Conservation (phyloP, 805 yeast species). For the Metschnikowia kofuensis region DNA sequence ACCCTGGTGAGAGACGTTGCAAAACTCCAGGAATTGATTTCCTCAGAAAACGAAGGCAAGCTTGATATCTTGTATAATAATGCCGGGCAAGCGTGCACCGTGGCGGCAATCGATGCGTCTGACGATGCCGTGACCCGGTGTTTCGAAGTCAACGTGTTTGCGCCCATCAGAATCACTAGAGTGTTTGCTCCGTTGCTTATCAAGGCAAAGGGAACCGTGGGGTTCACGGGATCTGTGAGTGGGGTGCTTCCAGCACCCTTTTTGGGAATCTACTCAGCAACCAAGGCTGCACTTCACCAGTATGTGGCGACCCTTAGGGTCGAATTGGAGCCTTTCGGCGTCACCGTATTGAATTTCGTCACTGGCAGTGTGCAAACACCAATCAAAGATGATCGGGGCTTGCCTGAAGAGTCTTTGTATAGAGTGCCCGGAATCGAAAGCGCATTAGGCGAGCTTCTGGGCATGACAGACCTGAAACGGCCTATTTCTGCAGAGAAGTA, state of each 20-base stretch:
- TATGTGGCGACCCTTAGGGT: constrained; percentile 59
- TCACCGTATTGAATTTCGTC: constrained; percentile 62
- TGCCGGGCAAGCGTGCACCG: constrained; percentile 73
- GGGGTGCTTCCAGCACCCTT: constrained; percentile 69
- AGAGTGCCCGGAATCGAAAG: constrained; percentile 47
- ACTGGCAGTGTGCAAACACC: constrained; percentile 76
- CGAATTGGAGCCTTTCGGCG: constrained; percentile 70
- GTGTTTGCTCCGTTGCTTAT: constrained; percentile 55
- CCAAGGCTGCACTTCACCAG: constrained; percentile 75
- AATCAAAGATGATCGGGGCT: constrained; percentile 60
- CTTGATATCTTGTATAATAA: constrained; percentile 66
- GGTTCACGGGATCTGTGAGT: constrained; percentile 71
- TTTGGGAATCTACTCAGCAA: constrained; percentile 59
- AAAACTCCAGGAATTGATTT: constrained; percentile 43
- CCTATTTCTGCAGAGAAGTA: constrained; percentile 60
- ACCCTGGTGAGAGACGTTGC: constrained; percentile 46
- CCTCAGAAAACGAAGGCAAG: constrained; percentile 40
- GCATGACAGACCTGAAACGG: constrained; percentile 53
- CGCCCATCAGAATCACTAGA: constrained; percentile 61
- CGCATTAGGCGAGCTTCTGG: constrained; percentile 48
- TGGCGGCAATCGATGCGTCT: constrained; percentile 63
- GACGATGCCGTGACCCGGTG: constrained; percentile 50
- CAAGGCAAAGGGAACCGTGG: constrained; percentile 62
- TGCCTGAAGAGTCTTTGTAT: constrained; percentile 53
- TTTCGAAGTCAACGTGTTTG: constrained; percentile 66